Evolutionary conservation across 257 asterid species (phyloP).

Genomic region (Gardenia jasminoides): DNA sequence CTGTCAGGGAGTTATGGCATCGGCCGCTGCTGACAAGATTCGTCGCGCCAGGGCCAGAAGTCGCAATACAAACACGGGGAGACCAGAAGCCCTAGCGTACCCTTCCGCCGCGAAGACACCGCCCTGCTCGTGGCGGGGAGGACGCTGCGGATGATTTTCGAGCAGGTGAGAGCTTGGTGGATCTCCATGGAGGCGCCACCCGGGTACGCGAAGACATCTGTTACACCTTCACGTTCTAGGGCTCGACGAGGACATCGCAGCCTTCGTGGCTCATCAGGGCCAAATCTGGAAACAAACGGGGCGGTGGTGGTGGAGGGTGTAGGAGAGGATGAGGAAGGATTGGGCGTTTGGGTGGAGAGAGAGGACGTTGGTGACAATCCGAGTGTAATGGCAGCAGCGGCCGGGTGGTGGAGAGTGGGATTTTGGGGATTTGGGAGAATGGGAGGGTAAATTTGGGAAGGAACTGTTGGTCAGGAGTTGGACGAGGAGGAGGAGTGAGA

Average conservation of each 20-base stretch:
- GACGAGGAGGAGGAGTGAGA: constrained; percentile 4
- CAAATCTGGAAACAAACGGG: constrained; percentile 48
- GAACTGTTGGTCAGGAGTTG: constrained; percentile 17
- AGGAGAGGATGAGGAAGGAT: background rate
- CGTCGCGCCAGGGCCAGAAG: constrained; percentile 94
- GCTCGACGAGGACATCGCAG: constrained; percentile 76
- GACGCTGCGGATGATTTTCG: constrained; percentile 57
- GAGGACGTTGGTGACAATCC: constrained; percentile 33
- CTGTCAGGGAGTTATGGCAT: constrained; percentile 70
- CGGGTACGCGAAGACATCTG: constrained; percentile 74
- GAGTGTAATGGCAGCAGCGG: background rate
- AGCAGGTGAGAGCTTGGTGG: constrained; percentile 81
- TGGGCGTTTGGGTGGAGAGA: constrained; percentile 9
- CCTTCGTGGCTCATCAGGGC: constrained; percentile 71
- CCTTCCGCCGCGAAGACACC: constrained; percentile 89
- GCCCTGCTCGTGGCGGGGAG: constrained; percentile 89
- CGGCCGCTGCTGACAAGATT: constrained; percentile 77
- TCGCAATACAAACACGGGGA: constrained; percentile 76
- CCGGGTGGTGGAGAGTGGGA: constrained; percentile 18
- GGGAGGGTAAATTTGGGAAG: constrained; percentile 25
- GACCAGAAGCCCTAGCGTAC: constrained; percentile 74
- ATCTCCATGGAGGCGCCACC: constrained; percentile 90
- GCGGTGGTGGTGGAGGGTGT: background rate
- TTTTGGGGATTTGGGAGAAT: constrained; percentile 6
- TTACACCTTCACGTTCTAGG: constrained; percentile 80